Base-by-base conservation (phyloP, 352 stramenopile genomes). In the Pythium oligandrum region DNA sequence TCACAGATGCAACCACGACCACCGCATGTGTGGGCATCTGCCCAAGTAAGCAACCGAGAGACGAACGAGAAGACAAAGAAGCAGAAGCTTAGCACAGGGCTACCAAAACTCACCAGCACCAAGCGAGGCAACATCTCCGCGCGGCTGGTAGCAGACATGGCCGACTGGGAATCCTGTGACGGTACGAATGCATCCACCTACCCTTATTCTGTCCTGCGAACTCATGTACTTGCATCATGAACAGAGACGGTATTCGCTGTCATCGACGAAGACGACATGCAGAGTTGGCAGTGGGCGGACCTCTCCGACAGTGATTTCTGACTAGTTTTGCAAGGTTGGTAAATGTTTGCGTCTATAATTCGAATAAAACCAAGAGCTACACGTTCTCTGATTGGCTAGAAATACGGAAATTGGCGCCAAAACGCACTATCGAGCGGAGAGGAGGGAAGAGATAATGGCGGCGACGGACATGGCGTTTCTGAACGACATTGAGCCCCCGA, bases 251-350 rank as follows among this genome's bases (percentile, higher is more conserved):
- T 64, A 39, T 37, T 64, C 10, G 36, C 39, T 11, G 57, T 51
- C 1, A 42, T 49, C 4, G 59, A 70, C 7, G 57, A 58, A 1
- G 34, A 54, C 6, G 55, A 70, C 17, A 26, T 26, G 17, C 17
- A 26, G 17, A 26, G 17, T 26, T 90, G 80, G 80, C 40, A 61
- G 33, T 85, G 79, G 43, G 67, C 83, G 9, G 75, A 86, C 44
- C 71, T 91, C 17, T 78, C 72, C 0, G 80, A 90, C 40, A 87
- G 70, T 49, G 77, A 87, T 48, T 90, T 88, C 48, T 61, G 59
- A 66, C 43, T 0, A 26, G 17, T 26, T 26, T 26, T 26, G 17
- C 17, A 26, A 26, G 17, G 17, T 26, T 26, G 17, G 17, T 26
- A 26, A 26, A 26, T 26, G 17, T 26, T 26, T 26, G 17, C 17